Conservation (phyloP, 2,329 filamentous ascomycete genomes). For the Trichoderma atrobrunneum region DNA sequence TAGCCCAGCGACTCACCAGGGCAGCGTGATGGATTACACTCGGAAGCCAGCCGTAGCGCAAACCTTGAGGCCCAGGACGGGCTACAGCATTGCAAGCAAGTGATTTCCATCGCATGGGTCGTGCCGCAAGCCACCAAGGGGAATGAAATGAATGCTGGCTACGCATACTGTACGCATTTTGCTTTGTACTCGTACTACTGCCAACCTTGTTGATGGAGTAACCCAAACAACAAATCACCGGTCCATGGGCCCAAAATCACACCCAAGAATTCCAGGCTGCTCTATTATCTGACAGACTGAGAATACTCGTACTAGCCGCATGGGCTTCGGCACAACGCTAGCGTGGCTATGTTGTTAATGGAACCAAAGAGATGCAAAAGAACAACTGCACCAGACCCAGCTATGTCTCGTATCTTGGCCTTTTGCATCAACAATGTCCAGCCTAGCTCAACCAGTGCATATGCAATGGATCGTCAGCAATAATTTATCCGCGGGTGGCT, state of each 20-base stretch:
- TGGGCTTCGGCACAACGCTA: not conserved
- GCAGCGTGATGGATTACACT: not conserved
- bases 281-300: not conserved
- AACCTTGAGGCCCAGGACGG: not conserved
- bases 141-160: not conserved
- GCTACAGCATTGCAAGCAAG: not conserved
- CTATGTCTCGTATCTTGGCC: not conserved
- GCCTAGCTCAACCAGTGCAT: not conserved
- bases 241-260: not conserved
- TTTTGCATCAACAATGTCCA: not conserved
- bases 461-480: slow-evolving; percentile 9
- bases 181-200: not conserved
- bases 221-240: not conserved
- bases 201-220: not conserved
- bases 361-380: not conserved
- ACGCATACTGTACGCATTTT: not conserved
- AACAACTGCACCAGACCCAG: not conserved
- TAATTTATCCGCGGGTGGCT: slow-evolving; percentile 6
- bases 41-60: slow-evolving; percentile 12
- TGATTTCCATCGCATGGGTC: not conserved
- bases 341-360: not conserved
- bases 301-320: not conserved
- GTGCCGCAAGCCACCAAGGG: not conserved
- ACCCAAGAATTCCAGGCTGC: slow-evolving; percentile 8
- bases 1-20: not conserved